phyloP scores from a whole-genome alignment of 2,329 filamentous ascomycete species.

The Neophaeococcomyces mojaviensis region DNA sequence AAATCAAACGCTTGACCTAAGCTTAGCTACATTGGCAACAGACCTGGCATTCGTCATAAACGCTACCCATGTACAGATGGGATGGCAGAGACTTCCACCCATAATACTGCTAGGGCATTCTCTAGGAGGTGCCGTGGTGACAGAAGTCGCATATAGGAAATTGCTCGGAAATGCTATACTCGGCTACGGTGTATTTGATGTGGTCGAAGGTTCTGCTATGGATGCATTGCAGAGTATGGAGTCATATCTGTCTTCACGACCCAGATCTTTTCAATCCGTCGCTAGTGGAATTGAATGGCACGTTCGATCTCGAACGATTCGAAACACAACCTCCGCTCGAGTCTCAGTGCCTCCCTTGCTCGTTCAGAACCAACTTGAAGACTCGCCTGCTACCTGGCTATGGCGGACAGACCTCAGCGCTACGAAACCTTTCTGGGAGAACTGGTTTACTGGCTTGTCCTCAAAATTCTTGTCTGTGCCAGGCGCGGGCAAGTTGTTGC shows the following conservation, averaged over 20 bases:
- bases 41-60: conserved; percentile 67
- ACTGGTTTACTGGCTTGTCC: conserved; percentile 84
- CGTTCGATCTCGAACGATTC: conserved; percentile 75
- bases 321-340: conserved; percentile 74
- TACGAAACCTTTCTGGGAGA: conserved; percentile 88
- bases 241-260: conserved; percentile 75
- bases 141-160: conserved; percentile 65
- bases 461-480: conserved; percentile 72
- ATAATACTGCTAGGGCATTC: conserved; percentile 84
- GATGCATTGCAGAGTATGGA: conserved; percentile 94
- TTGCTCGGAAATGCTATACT: conserved; percentile 61
- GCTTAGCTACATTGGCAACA: conserved; percentile 61
- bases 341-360: conserved; percentile 80
- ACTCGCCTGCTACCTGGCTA: conserved; percentile 49
- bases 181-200: conserved; percentile 84
- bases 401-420: conserved; percentile 80
- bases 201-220: conserved; percentile 92
- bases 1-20: conserved; percentile 52
- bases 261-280: conserved; percentile 67
- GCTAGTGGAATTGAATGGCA: conserved; percentile 89
- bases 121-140: conserved; percentile 84
- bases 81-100: conserved; percentile 66
- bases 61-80: conserved; percentile 59
- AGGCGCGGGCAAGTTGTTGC: conserved; percentile 61
- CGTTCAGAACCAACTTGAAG: conserved; percentile 30